Base-by-base conservation (phyloP, 306 rosid genomes). In the Macrotyloma uniflorum region DNA sequence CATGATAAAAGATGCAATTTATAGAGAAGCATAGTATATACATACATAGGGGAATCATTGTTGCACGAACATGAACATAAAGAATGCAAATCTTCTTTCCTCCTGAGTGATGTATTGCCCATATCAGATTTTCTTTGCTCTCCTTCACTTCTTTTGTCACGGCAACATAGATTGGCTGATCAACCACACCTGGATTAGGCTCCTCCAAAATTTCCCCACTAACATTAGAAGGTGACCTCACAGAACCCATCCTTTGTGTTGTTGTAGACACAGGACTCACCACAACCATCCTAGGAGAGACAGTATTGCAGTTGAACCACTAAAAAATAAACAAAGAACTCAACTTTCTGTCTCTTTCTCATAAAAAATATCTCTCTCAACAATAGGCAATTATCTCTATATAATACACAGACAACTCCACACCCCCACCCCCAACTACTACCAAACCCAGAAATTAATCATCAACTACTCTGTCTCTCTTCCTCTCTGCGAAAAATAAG, bases 81-180 rank as follows among this genome's bases (percentile, higher is more conserved):
- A 87, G 71, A 38, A 95, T 62, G 86, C 91, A 88, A 76, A 95
- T 82, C 78, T 59, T 91, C 85, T 85, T 91, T 83, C 96, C 96
- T 42, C 93, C 91, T 1, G 89, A 93, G 33, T 89, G 79, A 57
- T 87, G 90, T 12, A 87, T 49, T 6, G 93, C 88, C 96, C 96
- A 93, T 50, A 72, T 70, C 85, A 95, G 80, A 80, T 79, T 86
- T 62, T 54, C 70, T 73, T 76, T 84, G 90, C 93, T 80, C 57
- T 95, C 97, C 66, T 91, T 95, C 79, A 93, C 74, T 40, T 88
- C 88, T 80, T 86, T 88, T 75, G 91, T 77, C 49, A 91, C 93
- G 20, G 98, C 87, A 68, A 96, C 96, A 77, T 83, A 86, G 53
- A 91, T 59, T 61, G 80, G 53, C 11, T 90, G 88, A 63, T 90